Percentiles rank a stretch among this genome's conserved stretches.
phyloP scores from a whole-genome alignment of 1,284 basidiomycete species.

The Apiotrichum gracile region DNA sequence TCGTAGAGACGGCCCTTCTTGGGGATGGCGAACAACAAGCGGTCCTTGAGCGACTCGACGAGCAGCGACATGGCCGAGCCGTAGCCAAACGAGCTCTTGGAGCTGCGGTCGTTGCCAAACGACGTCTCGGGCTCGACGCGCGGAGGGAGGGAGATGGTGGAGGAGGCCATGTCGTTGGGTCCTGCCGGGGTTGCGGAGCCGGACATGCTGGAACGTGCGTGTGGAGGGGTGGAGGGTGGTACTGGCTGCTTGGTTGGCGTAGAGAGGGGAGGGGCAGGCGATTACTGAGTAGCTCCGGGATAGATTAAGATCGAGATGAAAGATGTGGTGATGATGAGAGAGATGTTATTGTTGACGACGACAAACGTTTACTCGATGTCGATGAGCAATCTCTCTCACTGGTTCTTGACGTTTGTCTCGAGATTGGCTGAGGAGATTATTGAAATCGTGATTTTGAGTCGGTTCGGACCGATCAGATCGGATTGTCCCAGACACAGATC shows the following conservation, averaged over 20 bases:
- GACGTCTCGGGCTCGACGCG: neutral
- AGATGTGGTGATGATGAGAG: neutral
- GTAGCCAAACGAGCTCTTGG: constrained; percentile 37
- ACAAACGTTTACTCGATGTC: neutral
- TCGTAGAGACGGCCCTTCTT: constrained; percentile 97
- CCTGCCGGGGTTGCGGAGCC: constrained; percentile 11
- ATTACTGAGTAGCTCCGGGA: neutral
- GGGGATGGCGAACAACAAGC: constrained; percentile 89
- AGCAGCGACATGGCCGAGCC: constrained; percentile 50
- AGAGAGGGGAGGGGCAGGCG: neutral
- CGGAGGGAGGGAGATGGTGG: constrained; percentile 12
- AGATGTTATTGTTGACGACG: neutral
- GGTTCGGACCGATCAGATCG: no score
- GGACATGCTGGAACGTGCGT: constrained; percentile 11
- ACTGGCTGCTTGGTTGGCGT: neutral
- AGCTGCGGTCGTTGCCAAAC: constrained; percentile 15
- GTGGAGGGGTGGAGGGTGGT: neutral
- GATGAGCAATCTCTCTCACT: neutral
- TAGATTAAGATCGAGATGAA: neutral
- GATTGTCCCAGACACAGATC: no score
- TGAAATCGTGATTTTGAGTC: no score
- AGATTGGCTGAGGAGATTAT: no score
- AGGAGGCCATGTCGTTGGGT: constrained; percentile 8
- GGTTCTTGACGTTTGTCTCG: neutral
- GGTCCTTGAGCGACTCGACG: constrained; percentile 57